Evolutionary conservation across 202 grass and related monocot genomes (phyloP), one percentile per base, ranked within the genome.

Genomic region (Alloteropsis angusta): DNA sequence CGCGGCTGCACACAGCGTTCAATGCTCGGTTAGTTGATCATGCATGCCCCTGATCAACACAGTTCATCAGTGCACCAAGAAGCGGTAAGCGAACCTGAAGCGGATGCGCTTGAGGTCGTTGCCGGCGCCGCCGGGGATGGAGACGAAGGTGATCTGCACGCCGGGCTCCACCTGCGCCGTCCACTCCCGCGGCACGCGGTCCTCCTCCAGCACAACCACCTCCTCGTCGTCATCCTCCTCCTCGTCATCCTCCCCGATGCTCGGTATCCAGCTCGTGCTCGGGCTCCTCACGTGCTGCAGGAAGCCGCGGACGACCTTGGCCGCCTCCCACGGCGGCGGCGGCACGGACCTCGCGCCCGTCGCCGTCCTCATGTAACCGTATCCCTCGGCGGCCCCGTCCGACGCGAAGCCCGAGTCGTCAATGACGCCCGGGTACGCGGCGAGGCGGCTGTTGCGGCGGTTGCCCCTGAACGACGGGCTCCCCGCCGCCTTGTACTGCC

Each of bases 71-170:
- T 19, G 13, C 30, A 30, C 11, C 16, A 36, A 36, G 35, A 36
- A 36, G 15, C 10, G 35, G 7, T 11, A 21, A 0, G 25, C 30
- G 11, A 75, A 94, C 95, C 92, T 95, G 92, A 98, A 98, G 5
- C 96, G 88, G 66, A 98, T 98, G 28, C 96, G 96, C 75, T 98
- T 98, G 12, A 98, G 85, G 64, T 98, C 90, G 71, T 98, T 98
- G 81, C 96, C 96, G 17, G 90, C 89, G 35, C 96, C 88, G 12
- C 87, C 90, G 0, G 92, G 92, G 80, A 95, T 91, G 68, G 96
- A 95, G 60, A 98, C 88, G 57, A 98, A 98, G 19, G 96, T 98
- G 71, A 98, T 95, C 77, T 98, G 96, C 35, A 98, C 96, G 46
- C 96, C 96, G 5, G 96, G 96, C 66, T 98, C 96, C 56, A 98